These are phyloP conservation scores for Beauveria pseudobassiana DNA, from an alignment of 2,329 filamentous ascomycete genomes.

Conservation along the genomic window DNA sequence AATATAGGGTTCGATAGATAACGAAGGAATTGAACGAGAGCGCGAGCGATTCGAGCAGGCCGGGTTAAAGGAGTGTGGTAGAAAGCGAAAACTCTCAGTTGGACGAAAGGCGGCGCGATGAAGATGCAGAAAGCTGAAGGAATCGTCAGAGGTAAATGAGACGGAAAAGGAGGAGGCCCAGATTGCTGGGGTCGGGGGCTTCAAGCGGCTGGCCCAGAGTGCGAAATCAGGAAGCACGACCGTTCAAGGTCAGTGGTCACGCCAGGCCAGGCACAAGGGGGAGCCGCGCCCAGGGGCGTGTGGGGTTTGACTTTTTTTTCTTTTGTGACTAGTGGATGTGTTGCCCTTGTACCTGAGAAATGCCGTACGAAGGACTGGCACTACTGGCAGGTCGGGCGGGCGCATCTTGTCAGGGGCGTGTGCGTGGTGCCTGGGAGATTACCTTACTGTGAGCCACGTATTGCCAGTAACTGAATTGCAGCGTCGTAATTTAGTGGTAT, in stretches of 20 bases:
- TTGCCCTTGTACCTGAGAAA: too few relatives aligned
- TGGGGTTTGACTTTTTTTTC: background rate
- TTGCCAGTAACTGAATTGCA: background rate
- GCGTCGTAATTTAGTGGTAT: background rate
- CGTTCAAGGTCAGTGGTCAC: background rate
- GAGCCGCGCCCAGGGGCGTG: background rate
- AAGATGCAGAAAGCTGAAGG: conserved; percentile 7
- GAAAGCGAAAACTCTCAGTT: conserved; percentile 48
- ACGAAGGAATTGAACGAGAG: conserved; percentile 24
- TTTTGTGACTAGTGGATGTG: too few relatives aligned
- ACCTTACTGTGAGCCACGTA: background rate
- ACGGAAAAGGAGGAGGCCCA: conserved; percentile 3
- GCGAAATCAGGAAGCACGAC: too few relatives aligned
- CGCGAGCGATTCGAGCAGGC: conserved; percentile 20
- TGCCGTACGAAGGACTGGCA: background rate
- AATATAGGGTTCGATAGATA: conserved; percentile 16
- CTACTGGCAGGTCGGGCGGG: background rate
- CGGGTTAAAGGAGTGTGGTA: conserved; percentile 45
- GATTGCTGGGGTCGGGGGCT: background rate
- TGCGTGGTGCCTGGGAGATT: background rate
- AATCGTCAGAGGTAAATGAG: background rate
- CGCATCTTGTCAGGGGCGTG: background rate
- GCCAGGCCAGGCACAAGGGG: background rate
- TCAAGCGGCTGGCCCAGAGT: background rate
- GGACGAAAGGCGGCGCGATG: conserved; percentile 27